Conservation (phyloP, 768 basidiomycete genomes). For the Gelatoporia subvermispora region DNA sequence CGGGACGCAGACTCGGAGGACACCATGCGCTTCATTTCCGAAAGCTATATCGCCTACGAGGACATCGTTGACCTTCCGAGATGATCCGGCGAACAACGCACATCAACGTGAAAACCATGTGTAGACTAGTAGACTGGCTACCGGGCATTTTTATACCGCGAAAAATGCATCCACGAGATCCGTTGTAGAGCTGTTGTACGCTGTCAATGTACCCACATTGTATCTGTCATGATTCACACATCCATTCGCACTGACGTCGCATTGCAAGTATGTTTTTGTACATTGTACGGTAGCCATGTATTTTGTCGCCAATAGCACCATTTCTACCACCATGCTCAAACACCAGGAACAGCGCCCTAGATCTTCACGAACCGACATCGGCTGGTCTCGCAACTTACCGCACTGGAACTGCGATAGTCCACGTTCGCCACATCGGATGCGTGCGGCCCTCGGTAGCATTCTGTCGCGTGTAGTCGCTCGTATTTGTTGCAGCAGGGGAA, state of each 20-base stretch:
- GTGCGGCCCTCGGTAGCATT: constrained; percentile 7
- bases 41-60: constrained; percentile 2
- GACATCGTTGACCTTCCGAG: constrained; percentile 2
- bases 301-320: background rate
- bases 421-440: background rate
- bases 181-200: too few species aligned
- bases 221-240: too few species aligned
- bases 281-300: too few species aligned
- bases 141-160: too few species aligned
- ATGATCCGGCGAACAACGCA: constrained; percentile 4
- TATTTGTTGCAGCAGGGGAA: constrained; percentile 1
- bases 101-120: background rate
- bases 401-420: background rate
- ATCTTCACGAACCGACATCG: background rate
- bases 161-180: too few species aligned
- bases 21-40: constrained; percentile 3
- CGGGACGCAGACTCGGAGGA: too few species aligned
- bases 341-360: too few species aligned
- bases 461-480: background rate
- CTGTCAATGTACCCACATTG: too few species aligned
- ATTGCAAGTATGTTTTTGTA: too few species aligned
- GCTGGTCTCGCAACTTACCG: background rate
- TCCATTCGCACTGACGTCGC: too few species aligned
- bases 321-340: too few species aligned
- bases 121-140: too few species aligned